Conservation (phyloP, 1,139 yeast genomes). For the Scheffersomyces quercinus region DNA sequence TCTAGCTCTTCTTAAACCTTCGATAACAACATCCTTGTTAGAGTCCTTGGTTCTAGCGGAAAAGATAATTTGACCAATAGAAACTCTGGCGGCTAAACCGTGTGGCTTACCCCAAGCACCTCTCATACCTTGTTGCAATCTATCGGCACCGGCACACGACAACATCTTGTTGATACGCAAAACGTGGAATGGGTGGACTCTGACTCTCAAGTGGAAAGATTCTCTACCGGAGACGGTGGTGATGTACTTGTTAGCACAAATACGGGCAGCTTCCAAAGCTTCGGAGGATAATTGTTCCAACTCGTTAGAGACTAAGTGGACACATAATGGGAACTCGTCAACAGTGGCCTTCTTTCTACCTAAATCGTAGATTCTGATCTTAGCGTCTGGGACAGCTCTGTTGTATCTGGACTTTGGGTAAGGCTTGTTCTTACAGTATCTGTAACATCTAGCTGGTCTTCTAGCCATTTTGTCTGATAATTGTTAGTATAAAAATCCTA, state of each 20-base stretch:
- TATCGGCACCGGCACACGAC: slow-evolving; percentile 99
- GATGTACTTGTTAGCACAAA: slow-evolving; percentile 99
- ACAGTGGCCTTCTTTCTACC: slow-evolving; percentile 99
- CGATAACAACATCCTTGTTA: slow-evolving; percentile 96
- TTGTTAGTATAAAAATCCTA: slow-evolving; percentile 29
- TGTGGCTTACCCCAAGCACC: slow-evolving; percentile 99
- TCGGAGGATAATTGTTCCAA: slow-evolving; percentile 98
- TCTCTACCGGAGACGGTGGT: slow-evolving; percentile 98
- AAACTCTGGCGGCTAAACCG: slow-evolving; percentile 99
- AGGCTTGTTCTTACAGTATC: slow-evolving; percentile 99
- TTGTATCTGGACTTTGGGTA: slow-evolving; percentile 99
- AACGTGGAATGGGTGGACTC: slow-evolving; percentile 99
- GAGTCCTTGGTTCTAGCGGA: slow-evolving; percentile 98
- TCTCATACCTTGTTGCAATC: slow-evolving; percentile 99
- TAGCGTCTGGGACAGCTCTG: slow-evolving; percentile 99
- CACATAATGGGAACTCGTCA: slow-evolving; percentile 99
- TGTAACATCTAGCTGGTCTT: slow-evolving; percentile 99
- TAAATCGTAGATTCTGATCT: slow-evolving; percentile 98
- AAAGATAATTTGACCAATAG: slow-evolving; percentile 97
- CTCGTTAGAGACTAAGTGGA: slow-evolving; percentile 98
- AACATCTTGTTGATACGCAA: slow-evolving; percentile 99
- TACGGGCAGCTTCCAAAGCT: slow-evolving; percentile 99
- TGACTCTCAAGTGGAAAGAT: slow-evolving; percentile 99
- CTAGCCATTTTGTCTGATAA: slow-evolving; percentile 85
- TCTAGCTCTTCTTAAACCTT: slow-evolving; percentile 99